Percentiles rank a stretch among this genome's conserved stretches.
Conservation (phyloP, 1,284 basidiomycete species). For the Ustilago sp. region DNA sequence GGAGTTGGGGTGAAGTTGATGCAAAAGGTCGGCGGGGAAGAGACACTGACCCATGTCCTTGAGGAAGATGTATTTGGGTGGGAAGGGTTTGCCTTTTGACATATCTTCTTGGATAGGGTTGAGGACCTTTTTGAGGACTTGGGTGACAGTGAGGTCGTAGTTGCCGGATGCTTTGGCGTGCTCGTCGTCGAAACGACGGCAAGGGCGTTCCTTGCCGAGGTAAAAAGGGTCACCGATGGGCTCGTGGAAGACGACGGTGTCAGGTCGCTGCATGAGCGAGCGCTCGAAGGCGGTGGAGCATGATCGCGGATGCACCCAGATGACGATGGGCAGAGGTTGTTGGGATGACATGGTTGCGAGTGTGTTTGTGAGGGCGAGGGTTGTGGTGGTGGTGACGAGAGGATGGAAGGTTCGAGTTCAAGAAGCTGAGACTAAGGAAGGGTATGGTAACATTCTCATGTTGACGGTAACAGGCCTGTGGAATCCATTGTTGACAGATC, state of each 20-base stretch:
- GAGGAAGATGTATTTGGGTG: slow-evolving; percentile 61
- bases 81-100: slow-evolving; percentile 36
- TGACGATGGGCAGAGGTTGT: slow-evolving; percentile 53
- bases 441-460: not conserved
- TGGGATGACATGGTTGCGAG: slow-evolving; percentile 17
- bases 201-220: slow-evolving; percentile 49
- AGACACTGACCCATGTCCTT: slow-evolving; percentile 68
- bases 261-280: slow-evolving; percentile 60
- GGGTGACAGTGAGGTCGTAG: slow-evolving; percentile 52
- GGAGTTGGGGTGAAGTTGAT: slow-evolving; percentile 58
- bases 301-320: slow-evolving; percentile 61
- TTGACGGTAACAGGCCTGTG: not conserved
- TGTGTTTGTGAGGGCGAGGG: not conserved
- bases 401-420: not conserved
- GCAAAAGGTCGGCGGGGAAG: slow-evolving; percentile 51
- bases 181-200: slow-evolving; percentile 57
- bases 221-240: slow-evolving; percentile 65
- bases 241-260: slow-evolving; percentile 63
- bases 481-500: not conserved
- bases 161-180: slow-evolving; percentile 44
- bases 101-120: slow-evolving; percentile 43
- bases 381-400: not conserved
- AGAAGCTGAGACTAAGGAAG: not conserved
- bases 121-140: slow-evolving; percentile 47
- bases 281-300: slow-evolving; percentile 65